Percentiles rank a stretch among this genome's conserved stretches.
Conservation (phyloP, 306 rosid genomes). For the Parietaria judaica region DNA sequence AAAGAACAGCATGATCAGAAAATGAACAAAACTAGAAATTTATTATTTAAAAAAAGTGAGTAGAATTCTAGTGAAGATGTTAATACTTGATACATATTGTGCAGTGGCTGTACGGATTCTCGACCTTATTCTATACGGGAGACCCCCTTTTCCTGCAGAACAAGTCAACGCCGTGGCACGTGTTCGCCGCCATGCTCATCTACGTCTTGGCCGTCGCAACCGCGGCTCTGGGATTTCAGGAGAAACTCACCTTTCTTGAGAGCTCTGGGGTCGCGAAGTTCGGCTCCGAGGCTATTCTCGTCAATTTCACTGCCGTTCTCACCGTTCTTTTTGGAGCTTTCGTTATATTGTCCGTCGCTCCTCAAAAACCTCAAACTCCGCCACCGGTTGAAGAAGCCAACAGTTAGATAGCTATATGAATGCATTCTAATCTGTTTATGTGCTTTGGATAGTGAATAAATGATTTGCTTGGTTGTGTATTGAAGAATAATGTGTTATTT, state of each 20-base stretch:
- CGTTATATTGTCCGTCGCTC: conserved; percentile 48
- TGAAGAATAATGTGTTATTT: too few relatives aligned
- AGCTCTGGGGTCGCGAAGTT: conserved; percentile 47
- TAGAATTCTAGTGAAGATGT: too few relatives aligned
- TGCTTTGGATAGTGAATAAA: too few relatives aligned
- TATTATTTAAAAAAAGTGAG: too few relatives aligned
- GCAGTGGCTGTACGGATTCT: conserved; percentile 78
- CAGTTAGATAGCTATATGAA: conserved; percentile 28
- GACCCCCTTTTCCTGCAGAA: conserved; percentile 34
- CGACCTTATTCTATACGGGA: conserved; percentile 68
- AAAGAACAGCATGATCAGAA: too few relatives aligned
- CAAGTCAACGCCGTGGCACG: conserved; percentile 68
- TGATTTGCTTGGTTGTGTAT: too few relatives aligned
- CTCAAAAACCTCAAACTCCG: conserved; percentile 21
- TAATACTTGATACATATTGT: neutral
- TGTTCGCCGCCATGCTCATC: conserved; percentile 41
- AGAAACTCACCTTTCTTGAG: conserved; percentile 84
- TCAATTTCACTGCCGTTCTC: conserved; percentile 72
- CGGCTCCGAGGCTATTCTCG: conserved; percentile 76
- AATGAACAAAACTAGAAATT: too few relatives aligned
- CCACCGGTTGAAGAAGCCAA: conserved; percentile 15
- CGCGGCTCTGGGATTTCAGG: conserved; percentile 59
- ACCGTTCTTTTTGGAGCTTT: conserved; percentile 55
- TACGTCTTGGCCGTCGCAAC: conserved; percentile 56
- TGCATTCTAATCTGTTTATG: too few relatives aligned